A percentile compares a stretch with the other conserved stretches of the same genome.
Conservation (phyloP, 176 grass and related monocot genomes). For the Luzula sylvatica region DNA sequence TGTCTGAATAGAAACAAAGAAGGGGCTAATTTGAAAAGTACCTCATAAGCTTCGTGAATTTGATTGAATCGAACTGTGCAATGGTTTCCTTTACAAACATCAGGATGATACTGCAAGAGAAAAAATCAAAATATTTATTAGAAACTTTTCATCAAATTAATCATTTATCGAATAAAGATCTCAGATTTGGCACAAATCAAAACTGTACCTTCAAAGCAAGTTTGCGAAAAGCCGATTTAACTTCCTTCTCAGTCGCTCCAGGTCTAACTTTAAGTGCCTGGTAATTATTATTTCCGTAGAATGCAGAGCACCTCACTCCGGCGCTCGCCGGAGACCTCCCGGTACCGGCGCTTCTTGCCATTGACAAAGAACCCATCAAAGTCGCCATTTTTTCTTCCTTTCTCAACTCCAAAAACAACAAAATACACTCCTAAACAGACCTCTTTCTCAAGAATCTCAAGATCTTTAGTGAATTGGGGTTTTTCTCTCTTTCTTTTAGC, state of each 20-base stretch:
- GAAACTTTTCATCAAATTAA: neutral
- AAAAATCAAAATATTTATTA: neutral
- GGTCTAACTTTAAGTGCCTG: conserved; percentile 26
- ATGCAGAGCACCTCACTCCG: conserved; percentile 22
- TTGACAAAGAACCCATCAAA: conserved; percentile 17
- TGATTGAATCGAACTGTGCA: conserved; percentile 28
- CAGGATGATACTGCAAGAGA: conserved; percentile 37
- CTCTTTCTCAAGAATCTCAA: neutral
- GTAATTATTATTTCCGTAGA: conserved; percentile 22
- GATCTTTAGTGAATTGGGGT: neutral
- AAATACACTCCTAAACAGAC: neutral
- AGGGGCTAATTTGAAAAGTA: neutral
- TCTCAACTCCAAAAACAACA: neutral
- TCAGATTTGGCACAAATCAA: neutral
- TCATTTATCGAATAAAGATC: too few relatives aligned
- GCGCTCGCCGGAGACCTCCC: conserved; percentile 3
- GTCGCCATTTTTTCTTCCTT: conserved; percentile 16
- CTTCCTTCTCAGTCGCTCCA: conserved; percentile 33
- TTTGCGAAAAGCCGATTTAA: conserved; percentile 33
- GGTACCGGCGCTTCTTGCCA: neutral
- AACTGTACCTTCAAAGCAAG: conserved; percentile 33
- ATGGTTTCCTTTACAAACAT: conserved; percentile 35
- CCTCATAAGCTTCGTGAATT: conserved; percentile 40
- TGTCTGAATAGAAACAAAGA: neutral
- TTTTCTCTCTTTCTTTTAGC: neutral